A percentile compares a stretch with the other conserved stretches of the same genome.
phyloP scores from a whole-genome alignment of 192 early-diverging fungal genomes.

The Backusella sp. region DNA sequence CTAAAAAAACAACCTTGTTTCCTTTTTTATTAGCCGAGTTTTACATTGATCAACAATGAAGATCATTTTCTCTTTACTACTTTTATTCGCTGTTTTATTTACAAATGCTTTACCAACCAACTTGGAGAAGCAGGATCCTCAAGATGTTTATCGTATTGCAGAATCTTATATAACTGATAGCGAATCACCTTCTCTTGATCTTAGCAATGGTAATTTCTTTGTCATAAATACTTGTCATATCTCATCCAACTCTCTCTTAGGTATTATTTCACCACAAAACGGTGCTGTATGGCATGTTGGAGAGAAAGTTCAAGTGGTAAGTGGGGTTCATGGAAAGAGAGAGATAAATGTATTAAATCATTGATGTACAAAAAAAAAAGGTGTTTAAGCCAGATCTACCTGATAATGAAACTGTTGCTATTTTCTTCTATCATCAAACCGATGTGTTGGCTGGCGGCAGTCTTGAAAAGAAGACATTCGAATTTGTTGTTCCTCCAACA shows the following conservation, averaged over 20 bases:
- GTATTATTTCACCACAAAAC: neutral
- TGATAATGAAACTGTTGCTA: neutral
- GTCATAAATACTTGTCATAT: neutral
- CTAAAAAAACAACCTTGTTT: neutral
- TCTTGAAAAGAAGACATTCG: neutral
- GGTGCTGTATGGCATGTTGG: neutral
- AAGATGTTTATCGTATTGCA: neutral
- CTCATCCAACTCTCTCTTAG: neutral
- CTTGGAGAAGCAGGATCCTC: neutral
- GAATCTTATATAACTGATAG: neutral
- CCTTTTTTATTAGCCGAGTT: neutral
- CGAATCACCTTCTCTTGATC: neutral
- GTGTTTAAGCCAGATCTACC: neutral
- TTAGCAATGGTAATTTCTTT: neutral
- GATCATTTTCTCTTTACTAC: neutral
- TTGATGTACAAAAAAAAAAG: neutral
- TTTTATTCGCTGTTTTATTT: neutral
- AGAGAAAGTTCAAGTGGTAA: neutral
- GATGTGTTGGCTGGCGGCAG: neutral
- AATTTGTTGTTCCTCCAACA: slow-evolving; percentile 8
- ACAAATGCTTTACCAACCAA: neutral
- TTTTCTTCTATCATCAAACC: slow-evolving; percentile 9
- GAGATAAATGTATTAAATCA: neutral
- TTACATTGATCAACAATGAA: neutral
- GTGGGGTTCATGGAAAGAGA: neutral